Evolutionary conservation across 2,329 filamentous ascomycete species (phyloP).

Genomic region (Cadophora sp.): DNA sequence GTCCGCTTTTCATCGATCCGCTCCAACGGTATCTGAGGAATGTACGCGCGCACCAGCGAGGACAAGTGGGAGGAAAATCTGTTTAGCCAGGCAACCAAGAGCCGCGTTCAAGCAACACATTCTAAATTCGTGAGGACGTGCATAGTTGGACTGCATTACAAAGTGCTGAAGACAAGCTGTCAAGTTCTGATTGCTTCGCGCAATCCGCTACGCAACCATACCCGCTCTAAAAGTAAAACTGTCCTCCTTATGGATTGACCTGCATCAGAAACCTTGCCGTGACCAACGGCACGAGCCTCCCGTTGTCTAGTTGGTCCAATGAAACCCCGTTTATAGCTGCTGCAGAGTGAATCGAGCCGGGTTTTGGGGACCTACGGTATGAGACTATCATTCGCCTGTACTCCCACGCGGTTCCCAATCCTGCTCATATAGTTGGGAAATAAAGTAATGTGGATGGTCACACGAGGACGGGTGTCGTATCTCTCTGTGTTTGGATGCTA

Average conservation of each 20-base stretch:
- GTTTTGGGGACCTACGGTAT: background rate
- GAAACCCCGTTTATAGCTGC: background rate
- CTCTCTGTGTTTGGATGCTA: background rate
- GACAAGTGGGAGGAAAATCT: background rate
- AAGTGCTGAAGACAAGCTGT: too few relatives aligned
- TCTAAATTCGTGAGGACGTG: too few relatives aligned
- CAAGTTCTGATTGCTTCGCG: background rate
- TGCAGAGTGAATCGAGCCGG: background rate
- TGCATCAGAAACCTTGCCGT: background rate
- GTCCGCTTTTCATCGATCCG: background rate
- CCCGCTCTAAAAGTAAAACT: too few relatives aligned
- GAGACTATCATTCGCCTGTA: background rate
- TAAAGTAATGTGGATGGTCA: conserved; percentile 64
- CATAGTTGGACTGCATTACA: background rate
- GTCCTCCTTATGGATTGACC: background rate
- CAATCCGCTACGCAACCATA: background rate
- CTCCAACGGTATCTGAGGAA: background rate
- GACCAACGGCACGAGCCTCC: background rate
- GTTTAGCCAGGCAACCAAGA: background rate
- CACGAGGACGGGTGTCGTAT: conserved; percentile 32
- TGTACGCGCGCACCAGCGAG: background rate
- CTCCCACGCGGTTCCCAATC: conserved; percentile 51
- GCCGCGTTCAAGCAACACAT: background rate
- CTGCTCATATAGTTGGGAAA: conserved; percentile 64
- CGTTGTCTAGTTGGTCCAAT: background rate